These are phyloP conservation scores for Hawksworthiomyces lignivorus DNA, from an alignment of 2,329 filamentous ascomycete species.

Conservation along the genomic window DNA sequence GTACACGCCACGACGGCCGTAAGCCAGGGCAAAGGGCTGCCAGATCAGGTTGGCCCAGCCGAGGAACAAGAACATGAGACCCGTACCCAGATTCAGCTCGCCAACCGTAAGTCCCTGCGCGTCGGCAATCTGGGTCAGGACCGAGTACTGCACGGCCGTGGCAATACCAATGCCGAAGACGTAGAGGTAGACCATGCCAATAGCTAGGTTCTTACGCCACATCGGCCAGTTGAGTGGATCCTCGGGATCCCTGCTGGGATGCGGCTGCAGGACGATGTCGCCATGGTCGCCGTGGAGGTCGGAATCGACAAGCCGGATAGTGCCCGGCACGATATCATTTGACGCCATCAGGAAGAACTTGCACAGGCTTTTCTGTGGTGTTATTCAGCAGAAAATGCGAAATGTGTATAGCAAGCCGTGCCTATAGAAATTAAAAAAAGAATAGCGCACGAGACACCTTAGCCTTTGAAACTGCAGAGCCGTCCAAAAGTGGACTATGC, in stretches of 20 bases:
- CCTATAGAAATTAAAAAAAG: too few species aligned
- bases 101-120: constrained; percentile 37
- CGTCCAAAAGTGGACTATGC: too few species aligned
- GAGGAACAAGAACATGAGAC: constrained; percentile 37
- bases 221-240: constrained; percentile 47
- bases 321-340: too few species aligned
- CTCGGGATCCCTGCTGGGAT: constrained; percentile 34
- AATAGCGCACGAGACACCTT: too few species aligned
- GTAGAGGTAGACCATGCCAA: constrained; percentile 27
- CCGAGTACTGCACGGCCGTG: constrained; percentile 39
- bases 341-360: too few species aligned
- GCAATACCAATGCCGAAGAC: constrained; percentile 41
- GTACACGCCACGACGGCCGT: constrained; percentile 26
- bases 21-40: constrained; percentile 39
- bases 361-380: too few species aligned
- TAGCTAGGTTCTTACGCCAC: constrained; percentile 39
- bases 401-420: too few species aligned
- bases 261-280: constrained; percentile 33
- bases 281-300: constrained; percentile 21
- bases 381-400: too few species aligned
- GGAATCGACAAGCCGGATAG: neutral
- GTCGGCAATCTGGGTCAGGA: constrained; percentile 37
- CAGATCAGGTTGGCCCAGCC: constrained; percentile 39
- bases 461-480: too few species aligned
- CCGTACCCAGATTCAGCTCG: constrained; percentile 40